phyloP scores from a whole-genome alignment of 2,329 filamentous ascomycete species.

The Cadophora sp. region DNA sequence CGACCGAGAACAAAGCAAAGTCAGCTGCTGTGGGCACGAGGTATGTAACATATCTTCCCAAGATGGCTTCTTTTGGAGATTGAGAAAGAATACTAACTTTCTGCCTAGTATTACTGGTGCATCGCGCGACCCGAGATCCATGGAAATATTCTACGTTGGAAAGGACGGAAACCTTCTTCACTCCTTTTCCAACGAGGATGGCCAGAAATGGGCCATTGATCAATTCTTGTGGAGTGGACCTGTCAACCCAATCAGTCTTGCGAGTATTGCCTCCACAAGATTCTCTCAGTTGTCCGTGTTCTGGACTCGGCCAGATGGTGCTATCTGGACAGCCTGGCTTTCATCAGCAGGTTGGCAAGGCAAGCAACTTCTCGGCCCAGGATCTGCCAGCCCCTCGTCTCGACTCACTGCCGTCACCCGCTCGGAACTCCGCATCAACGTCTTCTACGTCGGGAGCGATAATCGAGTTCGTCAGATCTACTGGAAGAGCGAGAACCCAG shows the following conservation, averaged over 20 bases:
- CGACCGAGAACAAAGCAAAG: background rate
- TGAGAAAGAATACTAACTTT: too few species aligned
- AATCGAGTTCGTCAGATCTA: background rate
- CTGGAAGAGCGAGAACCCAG: conserved; percentile 3
- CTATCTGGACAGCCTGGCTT: conserved; percentile 6
- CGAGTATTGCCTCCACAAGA: conserved; percentile 2
- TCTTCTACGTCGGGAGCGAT: background rate
- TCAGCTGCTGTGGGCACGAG: conserved; percentile 1
- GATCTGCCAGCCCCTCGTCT: background rate
- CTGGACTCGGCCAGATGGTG: background rate
- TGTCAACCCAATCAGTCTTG: conserved; percentile 7
- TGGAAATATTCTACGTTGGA: conserved; percentile 10
- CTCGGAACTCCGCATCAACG: background rate
- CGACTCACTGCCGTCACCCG: background rate
- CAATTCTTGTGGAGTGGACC: background rate
- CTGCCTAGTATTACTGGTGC: background rate
- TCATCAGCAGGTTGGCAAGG: background rate
- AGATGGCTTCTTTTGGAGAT: too few species aligned
- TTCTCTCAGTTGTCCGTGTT: background rate
- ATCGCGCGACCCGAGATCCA: conserved; percentile 2
- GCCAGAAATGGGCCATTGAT: conserved; percentile 6
- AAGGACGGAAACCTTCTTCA: background rate
- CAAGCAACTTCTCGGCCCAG: background rate
- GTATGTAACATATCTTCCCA: background rate
- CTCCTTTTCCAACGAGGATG: conserved; percentile 4